Conservation (phyloP, 495 filamentous ascomycete species). For the Penicillium robsamsonii region DNA sequence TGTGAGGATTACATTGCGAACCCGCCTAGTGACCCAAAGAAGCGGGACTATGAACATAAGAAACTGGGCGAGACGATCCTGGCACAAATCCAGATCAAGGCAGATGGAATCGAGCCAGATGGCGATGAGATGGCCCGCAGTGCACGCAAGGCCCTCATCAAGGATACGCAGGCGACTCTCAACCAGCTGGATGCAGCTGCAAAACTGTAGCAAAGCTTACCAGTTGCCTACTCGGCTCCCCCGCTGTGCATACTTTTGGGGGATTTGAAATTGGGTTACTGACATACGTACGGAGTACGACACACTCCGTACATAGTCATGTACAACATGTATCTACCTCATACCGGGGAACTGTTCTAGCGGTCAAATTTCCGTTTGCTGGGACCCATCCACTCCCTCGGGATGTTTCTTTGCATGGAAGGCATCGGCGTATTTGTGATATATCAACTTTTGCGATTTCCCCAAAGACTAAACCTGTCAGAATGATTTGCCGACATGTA, state of each 20-base stretch:
- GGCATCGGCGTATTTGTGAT: slow-evolving; percentile 10
- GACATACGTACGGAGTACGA: not conserved
- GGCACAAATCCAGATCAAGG: slow-evolving; percentile 77
- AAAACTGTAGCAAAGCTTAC: slow-evolving; percentile 18
- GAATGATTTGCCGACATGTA: slow-evolving; percentile 2
- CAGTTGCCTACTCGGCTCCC: slow-evolving; percentile 7
- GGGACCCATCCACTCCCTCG: slow-evolving; percentile 1
- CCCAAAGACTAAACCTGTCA: slow-evolving; percentile 10
- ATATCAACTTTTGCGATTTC: slow-evolving; percentile 8
- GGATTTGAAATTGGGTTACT: not conserved
- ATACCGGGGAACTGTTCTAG: not conserved
- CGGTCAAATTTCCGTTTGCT: slow-evolving; percentile 5
- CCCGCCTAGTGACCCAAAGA: slow-evolving; percentile 69
- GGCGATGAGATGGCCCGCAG: slow-evolving; percentile 62
- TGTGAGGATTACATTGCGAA: slow-evolving; percentile 60
- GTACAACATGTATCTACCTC: not conserved
- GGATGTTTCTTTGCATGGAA: slow-evolving; percentile 11
- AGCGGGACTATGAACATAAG: slow-evolving; percentile 73
- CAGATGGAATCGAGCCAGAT: slow-evolving; percentile 77
- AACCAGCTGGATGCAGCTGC: slow-evolving; percentile 57
- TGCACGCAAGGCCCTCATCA: slow-evolving; percentile 72
- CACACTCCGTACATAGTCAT: not conserved
- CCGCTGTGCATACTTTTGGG: not conserved
- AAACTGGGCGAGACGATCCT: slow-evolving; percentile 80
- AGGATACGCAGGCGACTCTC: slow-evolving; percentile 65